These are phyloP conservation scores for Pseudogymnoascus sp. DNA, from an alignment of 2,329 filamentous ascomycete genomes.

Conservation along the genomic window DNA sequence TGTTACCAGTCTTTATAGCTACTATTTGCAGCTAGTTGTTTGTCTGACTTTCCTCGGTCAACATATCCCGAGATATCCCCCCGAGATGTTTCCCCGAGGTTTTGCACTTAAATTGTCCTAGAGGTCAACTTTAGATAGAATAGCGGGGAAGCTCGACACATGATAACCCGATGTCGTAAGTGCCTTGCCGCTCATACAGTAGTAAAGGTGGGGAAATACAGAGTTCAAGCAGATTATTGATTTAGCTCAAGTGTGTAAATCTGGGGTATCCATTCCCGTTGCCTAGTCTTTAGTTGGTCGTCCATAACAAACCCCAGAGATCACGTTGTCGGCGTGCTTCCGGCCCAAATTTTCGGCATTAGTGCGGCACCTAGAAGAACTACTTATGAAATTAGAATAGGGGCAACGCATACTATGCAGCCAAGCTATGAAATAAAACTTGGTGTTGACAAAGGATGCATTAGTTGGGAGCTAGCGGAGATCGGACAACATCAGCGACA, in stretches of 20 bases:
- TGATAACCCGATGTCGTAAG: neutral
- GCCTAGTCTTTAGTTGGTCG: neutral
- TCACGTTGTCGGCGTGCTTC: neutral
- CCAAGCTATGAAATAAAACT: neutral
- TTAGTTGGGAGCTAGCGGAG: conserved; percentile 7
- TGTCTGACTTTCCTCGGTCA: neutral
- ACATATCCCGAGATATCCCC: neutral
- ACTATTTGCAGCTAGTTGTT: neutral
- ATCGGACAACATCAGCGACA: conserved; percentile 4
- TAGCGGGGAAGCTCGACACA: neutral
- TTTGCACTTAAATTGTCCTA: neutral
- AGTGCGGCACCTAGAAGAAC: neutral
- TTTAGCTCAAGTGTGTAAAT: neutral
- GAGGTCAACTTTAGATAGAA: neutral
- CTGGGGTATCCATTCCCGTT: neutral
- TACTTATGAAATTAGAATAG: neutral
- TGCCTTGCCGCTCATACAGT: neutral
- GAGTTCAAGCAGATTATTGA: neutral
- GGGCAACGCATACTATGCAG: neutral
- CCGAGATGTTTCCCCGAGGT: neutral
- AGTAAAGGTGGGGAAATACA: neutral
- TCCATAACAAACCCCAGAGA: neutral
- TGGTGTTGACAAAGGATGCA: neutral
- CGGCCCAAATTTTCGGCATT: neutral
- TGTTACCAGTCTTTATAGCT: neutral